Conservation (phyloP, 306 rosid species). For the Trifolium repens region DNA sequence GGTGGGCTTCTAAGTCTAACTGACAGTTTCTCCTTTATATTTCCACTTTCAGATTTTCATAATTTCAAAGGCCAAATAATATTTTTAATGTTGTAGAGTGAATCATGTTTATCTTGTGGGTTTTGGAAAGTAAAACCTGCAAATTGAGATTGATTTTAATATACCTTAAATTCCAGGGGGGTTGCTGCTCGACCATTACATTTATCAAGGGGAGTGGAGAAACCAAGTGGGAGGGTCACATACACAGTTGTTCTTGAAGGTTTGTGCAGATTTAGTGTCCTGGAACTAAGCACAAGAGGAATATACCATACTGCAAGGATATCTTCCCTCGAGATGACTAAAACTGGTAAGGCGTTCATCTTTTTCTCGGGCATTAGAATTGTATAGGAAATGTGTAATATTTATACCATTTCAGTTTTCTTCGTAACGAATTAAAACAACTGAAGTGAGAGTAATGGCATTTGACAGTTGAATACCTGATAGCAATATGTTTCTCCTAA, state of each 20-base stretch:
- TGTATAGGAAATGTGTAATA: slow-evolving; percentile 6
- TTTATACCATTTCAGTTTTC: slow-evolving; percentile 2
- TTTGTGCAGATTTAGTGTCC: slow-evolving; percentile 88
- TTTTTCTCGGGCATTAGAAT: slow-evolving; percentile 27
- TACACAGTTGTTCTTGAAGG: slow-evolving; percentile 98
- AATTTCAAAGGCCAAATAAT: neutral
- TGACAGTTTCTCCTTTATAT: slow-evolving; percentile 18
- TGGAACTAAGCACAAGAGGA: slow-evolving; percentile 96
- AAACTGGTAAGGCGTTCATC: slow-evolving; percentile 60
- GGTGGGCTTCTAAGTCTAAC: neutral
- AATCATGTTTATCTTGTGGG: slow-evolving; percentile 18
- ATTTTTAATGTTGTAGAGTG: slow-evolving; percentile 21
- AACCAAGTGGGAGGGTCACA: slow-evolving; percentile 99
- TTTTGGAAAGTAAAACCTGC: slow-evolving; percentile 26
- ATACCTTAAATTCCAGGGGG: slow-evolving; percentile 66
- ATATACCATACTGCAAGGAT: slow-evolving; percentile 92
- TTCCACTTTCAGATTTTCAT: slow-evolving; percentile 7
- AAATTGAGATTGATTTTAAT: slow-evolving; percentile 40
- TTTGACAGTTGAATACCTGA: slow-evolving; percentile 11
- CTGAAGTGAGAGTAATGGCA: slow-evolving; percentile 12
- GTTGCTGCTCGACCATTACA: slow-evolving; percentile 98
- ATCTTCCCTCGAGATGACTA: slow-evolving; percentile 91
- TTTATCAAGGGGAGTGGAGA: slow-evolving; percentile 98
- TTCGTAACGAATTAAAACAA: slow-evolving; percentile 11
- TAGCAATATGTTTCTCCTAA: slow-evolving; percentile 16